phyloP scores from a whole-genome alignment of 345 rosid genomes.

The Citrus reticulata region DNA sequence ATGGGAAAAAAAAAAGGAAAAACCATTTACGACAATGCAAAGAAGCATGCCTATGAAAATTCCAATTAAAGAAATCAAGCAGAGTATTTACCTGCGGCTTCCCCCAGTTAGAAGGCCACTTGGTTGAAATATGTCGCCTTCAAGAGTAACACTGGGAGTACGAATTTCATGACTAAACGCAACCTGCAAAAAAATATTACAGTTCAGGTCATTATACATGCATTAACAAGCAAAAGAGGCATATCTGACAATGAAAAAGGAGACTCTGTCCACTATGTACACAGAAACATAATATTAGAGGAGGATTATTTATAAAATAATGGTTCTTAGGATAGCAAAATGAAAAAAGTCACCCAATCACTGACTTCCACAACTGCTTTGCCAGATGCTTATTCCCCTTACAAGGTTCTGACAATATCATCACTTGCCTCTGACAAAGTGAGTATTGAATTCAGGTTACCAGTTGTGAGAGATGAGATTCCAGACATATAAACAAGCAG shows the following conservation, averaged over 20 bases:
- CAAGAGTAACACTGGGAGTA: constrained; percentile 87
- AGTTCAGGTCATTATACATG: not conserved
- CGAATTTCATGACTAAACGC: constrained; percentile 69
- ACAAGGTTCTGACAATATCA: not conserved
- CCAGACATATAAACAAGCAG: not conserved
- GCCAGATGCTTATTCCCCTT: not conserved
- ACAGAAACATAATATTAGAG: not conserved
- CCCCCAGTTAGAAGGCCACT: constrained; percentile 98
- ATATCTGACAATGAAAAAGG: not conserved
- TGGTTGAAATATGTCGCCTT: constrained; percentile 95
- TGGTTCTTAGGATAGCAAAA: not conserved
- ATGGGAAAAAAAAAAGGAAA: not conserved
- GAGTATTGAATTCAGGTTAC: not conserved
- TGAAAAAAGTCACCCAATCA: not conserved
- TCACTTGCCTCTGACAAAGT: not conserved
- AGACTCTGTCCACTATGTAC: not conserved
- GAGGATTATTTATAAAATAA: not conserved
- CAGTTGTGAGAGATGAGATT: not conserved
- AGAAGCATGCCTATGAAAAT: not conserved
- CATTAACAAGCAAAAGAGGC: not conserved
- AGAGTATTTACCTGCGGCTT: constrained; percentile 66
- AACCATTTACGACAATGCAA: not conserved
- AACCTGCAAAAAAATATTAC: constrained; percentile 47
- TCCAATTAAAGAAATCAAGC: not conserved
- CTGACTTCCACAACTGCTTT: not conserved